These are phyloP conservation scores for Cyclocybe cylindracea DNA, from an alignment of 768 basidiomycete species.

Conservation along the genomic window DNA sequence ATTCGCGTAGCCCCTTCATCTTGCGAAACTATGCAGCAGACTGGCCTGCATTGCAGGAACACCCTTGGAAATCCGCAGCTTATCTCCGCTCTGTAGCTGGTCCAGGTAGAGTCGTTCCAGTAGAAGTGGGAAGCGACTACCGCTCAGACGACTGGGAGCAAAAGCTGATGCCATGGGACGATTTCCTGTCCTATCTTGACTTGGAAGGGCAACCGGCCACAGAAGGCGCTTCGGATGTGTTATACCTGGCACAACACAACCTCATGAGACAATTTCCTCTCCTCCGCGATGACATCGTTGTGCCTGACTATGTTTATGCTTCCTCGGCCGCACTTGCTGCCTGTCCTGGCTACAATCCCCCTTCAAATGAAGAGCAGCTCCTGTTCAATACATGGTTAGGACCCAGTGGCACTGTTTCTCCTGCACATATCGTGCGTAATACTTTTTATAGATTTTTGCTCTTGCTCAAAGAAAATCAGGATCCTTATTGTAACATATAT, in stretches of 20 bases:
- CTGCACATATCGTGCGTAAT: slow-evolving; percentile 79
- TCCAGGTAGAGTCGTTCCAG: slow-evolving; percentile 81
- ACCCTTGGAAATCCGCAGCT: slow-evolving; percentile 65
- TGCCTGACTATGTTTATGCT: slow-evolving; percentile 92
- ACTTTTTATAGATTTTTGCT: slow-evolving; percentile 1
- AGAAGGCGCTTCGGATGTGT: slow-evolving; percentile 23
- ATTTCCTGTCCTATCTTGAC: slow-evolving; percentile 58
- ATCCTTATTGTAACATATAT: slow-evolving; percentile 92
- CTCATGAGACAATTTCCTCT: slow-evolving; percentile 83
- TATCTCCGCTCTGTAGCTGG: slow-evolving; percentile 79
- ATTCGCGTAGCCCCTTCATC: slow-evolving; percentile 67
- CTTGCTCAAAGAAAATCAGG: slow-evolving; percentile 47
- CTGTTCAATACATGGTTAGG: slow-evolving; percentile 85
- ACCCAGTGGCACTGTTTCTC: slow-evolving; percentile 75
- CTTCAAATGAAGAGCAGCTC: slow-evolving; percentile 63
- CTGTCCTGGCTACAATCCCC: slow-evolving; percentile 59
- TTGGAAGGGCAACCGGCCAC: slow-evolving; percentile 29
- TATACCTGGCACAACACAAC: slow-evolving; percentile 92
- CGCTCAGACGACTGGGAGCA: slow-evolving; percentile 82
- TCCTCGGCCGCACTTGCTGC: slow-evolving; percentile 43
- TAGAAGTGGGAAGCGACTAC: slow-evolving; percentile 89
- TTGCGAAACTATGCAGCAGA: slow-evolving; percentile 57
- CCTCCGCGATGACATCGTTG: slow-evolving; percentile 68
- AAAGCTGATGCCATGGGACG: slow-evolving; percentile 73
- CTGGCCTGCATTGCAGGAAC: slow-evolving; percentile 80